A percentile compares a stretch with the other conserved stretches of the same genome.
These are phyloP conservation scores for Metschnikowia bowlesiae DNA, from an alignment of 805 yeast species.

Conservation along the genomic window DNA sequence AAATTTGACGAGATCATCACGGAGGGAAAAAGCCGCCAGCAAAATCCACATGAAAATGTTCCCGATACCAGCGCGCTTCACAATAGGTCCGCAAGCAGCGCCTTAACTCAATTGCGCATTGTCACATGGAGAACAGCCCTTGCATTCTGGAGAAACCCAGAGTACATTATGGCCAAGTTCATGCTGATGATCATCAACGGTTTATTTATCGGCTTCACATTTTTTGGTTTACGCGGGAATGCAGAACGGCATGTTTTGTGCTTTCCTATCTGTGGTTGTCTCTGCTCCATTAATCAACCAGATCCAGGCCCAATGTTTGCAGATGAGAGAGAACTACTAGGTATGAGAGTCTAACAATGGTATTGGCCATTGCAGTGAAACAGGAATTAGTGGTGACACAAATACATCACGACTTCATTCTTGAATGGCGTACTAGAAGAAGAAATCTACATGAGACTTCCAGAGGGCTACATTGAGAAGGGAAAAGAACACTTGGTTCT, in stretches of 20 bases:
- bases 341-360: no score
- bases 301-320: constrained; percentile 55
- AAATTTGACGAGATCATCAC: constrained; percentile 9
- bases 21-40: constrained; percentile 3
- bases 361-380: no score
- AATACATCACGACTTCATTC: no score
- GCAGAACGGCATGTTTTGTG: constrained; percentile 41
- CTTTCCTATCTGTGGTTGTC: constrained; percentile 53
- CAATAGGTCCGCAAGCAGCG: constrained; percentile 9
- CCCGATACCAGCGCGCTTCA: constrained; percentile 5
- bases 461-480: no score
- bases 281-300: constrained; percentile 60
- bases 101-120: constrained; percentile 6
- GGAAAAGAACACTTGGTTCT: no score
- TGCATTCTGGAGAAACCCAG: constrained; percentile 17
- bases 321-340: constrained; percentile 57
- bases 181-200: constrained; percentile 34
- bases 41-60: constrained; percentile 1
- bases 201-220: constrained; percentile 40
- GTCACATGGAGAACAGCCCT: constrained; percentile 10
- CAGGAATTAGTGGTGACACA: no score
- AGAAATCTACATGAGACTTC: no score
- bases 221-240: constrained; percentile 21
- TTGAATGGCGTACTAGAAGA: no score
- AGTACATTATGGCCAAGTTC: constrained; percentile 15